Evolutionary conservation across 805 yeast species (phyloP).

Genomic region (Pichia rugopelliculosa): DNA sequence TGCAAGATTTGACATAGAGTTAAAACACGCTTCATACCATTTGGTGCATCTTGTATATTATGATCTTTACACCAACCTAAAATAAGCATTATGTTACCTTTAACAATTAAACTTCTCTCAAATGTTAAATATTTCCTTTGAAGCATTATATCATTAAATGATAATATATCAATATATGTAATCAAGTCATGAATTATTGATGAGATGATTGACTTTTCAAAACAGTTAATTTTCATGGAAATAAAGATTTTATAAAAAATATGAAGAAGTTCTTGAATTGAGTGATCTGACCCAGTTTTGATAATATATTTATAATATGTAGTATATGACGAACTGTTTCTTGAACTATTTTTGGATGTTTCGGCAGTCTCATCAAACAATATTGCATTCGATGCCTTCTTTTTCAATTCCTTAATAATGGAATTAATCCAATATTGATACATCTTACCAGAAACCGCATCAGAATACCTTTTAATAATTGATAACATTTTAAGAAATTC

Average conservation of each 20-base stretch:
- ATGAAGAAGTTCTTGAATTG: constrained; percentile 8
- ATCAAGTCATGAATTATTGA: constrained; percentile 9
- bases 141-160: constrained; percentile 10
- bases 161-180: constrained; percentile 6
- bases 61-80: constrained; percentile 13
- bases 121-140: constrained; percentile 4
- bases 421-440: constrained; percentile 11
- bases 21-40: constrained; percentile 7
- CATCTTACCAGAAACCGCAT: constrained; percentile 12
- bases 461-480: constrained; percentile 13
- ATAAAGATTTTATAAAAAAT: constrained; percentile 7
- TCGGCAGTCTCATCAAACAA: constrained; percentile 6
- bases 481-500: constrained; percentile 11
- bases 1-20: constrained; percentile 10
- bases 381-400: constrained; percentile 7
- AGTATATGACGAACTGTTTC: not conserved
- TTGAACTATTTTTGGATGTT: not conserved
- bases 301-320: constrained; percentile 5
- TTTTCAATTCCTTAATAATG: constrained; percentile 6
- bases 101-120: constrained; percentile 5
- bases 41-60: constrained; percentile 11
- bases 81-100: constrained; percentile 8
- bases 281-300: constrained; percentile 6
- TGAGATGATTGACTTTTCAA: constrained; percentile 3
- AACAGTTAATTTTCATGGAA: constrained; percentile 9